phyloP scores from a whole-genome alignment of 2,329 filamentous ascomycete species.

The Colletotrichum liaoningense region DNA sequence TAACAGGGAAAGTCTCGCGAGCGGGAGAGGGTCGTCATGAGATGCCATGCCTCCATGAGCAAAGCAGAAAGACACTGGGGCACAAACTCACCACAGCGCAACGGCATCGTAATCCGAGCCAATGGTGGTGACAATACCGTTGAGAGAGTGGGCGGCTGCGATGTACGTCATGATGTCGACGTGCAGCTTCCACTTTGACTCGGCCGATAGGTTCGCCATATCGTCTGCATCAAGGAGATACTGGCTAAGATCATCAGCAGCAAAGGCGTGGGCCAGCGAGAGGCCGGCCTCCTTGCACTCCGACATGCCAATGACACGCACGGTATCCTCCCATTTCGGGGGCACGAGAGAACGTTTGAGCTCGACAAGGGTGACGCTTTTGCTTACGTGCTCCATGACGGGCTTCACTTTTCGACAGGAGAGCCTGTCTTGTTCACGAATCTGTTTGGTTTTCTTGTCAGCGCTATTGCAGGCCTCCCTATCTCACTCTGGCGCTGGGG shows the following conservation, averaged over 20 bases:
- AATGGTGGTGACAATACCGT: slow-evolving; percentile 79
- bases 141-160: slow-evolving; percentile 79
- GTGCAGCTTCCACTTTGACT: slow-evolving; percentile 81
- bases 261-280: slow-evolving; percentile 82
- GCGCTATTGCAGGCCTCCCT: background rate
- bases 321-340: slow-evolving; percentile 62
- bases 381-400: slow-evolving; percentile 46
- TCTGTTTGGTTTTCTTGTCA: slow-evolving; percentile 1
- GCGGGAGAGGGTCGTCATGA: background rate
- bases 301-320: slow-evolving; percentile 72
- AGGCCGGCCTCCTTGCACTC: slow-evolving; percentile 79
- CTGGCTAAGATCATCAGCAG: slow-evolving; percentile 76
- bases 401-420: slow-evolving; percentile 23
- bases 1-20: background rate
- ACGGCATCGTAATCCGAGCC: slow-evolving; percentile 83
- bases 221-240: slow-evolving; percentile 82
- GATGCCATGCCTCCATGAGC: background rate
- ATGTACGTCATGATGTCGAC: slow-evolving; percentile 82
- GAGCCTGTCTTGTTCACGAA: slow-evolving; percentile 33
- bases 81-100: slow-evolving; percentile 75
- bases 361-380: slow-evolving; percentile 34
- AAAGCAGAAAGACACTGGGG: background rate
- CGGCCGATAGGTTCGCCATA: slow-evolving; percentile 69
- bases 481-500: background rate
- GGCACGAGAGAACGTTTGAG: slow-evolving; percentile 60